Conservation (phyloP, 768 basidiomycete species). For the Rhodotorula toruloides region DNA sequence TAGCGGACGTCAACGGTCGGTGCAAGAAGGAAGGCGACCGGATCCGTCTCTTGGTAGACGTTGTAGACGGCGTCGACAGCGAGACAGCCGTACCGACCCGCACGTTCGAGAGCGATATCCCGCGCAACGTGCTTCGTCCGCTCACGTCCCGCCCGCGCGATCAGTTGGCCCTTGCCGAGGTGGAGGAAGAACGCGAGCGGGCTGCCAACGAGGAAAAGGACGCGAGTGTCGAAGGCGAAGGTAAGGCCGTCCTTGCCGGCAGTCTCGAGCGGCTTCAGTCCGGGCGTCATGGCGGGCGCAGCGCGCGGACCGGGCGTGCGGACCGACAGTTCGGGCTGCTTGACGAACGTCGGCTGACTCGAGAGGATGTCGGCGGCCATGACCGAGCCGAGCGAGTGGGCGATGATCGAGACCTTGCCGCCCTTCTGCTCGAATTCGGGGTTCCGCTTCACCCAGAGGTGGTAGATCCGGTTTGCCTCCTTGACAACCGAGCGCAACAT, state of each 20-base stretch:
- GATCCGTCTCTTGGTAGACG: constrained; percentile 39
- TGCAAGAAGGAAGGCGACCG: constrained; percentile 39
- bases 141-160: constrained; percentile 36
- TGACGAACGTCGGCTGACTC: constrained; percentile 36
- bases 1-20: constrained; percentile 36
- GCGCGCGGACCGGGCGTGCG: background rate
- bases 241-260: background rate
- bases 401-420: constrained; percentile 42
- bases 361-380: constrained; percentile 41
- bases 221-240: constrained; percentile 39
- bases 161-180: constrained; percentile 40
- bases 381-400: constrained; percentile 36
- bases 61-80: constrained; percentile 31
- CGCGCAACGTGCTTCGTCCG: constrained; percentile 29
- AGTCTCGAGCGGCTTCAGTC: background rate
- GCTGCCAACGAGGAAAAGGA: constrained; percentile 38
- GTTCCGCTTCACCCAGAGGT: constrained; percentile 40
- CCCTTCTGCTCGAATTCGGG: constrained; percentile 31
- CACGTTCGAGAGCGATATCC: constrained; percentile 38
- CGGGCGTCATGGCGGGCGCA: background rate
- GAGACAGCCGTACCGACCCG: constrained; percentile 37
- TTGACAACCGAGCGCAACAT: constrained; percentile 39
- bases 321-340: background rate
- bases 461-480: constrained; percentile 42
- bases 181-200: constrained; percentile 40